These are phyloP conservation scores for Cylindrotheca closterium DNA, from an alignment of 108 stramenopile species.

Conservation along the genomic window DNA sequence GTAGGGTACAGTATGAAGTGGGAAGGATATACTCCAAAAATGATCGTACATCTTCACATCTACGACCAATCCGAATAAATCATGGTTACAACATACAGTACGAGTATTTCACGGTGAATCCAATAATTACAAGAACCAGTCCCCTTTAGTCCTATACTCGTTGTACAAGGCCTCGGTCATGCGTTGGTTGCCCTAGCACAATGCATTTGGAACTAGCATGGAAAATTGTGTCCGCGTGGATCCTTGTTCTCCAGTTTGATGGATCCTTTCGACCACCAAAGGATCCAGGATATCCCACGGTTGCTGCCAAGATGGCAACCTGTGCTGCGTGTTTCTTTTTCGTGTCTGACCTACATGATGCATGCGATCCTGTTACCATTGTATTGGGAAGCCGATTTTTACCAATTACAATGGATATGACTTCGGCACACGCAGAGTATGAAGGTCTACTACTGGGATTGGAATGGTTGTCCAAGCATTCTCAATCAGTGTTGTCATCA, in stretches of 20 bases:
- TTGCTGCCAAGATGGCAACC: slow-evolving; percentile 17
- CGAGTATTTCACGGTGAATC: background rate
- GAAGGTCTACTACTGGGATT: slow-evolving; percentile 66
- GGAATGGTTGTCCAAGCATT: slow-evolving; percentile 26
- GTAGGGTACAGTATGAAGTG: no score
- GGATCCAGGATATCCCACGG: slow-evolving; percentile 47
- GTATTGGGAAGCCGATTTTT: slow-evolving; percentile 44
- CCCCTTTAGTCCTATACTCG: no score
- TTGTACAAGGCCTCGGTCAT: no score
- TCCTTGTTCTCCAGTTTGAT: slow-evolving; percentile 47
- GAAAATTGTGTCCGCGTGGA: no score
- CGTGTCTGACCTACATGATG: background rate
- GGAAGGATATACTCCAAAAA: background rate
- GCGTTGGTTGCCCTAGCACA: no score
- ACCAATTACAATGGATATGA: slow-evolving; percentile 35
- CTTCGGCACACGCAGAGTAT: slow-evolving; percentile 66
- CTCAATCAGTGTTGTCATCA: background rate
- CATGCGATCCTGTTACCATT: background rate
- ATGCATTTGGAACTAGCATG: no score
- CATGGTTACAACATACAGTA: background rate
- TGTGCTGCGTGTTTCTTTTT: slow-evolving; percentile 19
- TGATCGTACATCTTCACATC: background rate
- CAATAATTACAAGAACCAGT: no score
- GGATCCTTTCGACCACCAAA: slow-evolving; percentile 64
- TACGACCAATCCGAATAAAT: background rate